Percentiles rank a stretch among this genome's conserved stretches.
phyloP scores from a whole-genome alignment of 2,329 filamentous ascomycete species.

The Penicillium sp. region DNA sequence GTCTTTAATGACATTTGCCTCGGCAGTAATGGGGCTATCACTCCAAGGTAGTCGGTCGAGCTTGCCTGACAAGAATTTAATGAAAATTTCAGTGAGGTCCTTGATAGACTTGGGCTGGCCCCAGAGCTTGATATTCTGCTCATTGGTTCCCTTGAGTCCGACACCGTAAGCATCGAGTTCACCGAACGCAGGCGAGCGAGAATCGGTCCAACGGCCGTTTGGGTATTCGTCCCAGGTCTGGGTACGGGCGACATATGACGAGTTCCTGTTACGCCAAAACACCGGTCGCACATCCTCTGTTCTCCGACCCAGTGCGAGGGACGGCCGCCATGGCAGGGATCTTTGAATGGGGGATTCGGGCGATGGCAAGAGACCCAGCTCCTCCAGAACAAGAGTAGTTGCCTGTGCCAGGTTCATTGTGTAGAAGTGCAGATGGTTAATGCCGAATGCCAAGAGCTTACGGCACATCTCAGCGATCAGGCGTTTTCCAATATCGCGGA shows the following conservation, averaged over 20 bases:
- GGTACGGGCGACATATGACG: slow-evolving; percentile 89
- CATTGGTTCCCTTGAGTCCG: slow-evolving; percentile 87
- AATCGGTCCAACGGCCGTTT: slow-evolving; percentile 97
- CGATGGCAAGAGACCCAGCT: slow-evolving; percentile 75
- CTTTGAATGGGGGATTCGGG: slow-evolving; percentile 74
- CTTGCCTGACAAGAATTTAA: slow-evolving; percentile 75
- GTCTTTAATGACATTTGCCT: slow-evolving; percentile 71
- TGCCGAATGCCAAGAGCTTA: slow-evolving; percentile 73
- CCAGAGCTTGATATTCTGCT: slow-evolving; percentile 93
- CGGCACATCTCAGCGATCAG: slow-evolving; percentile 87
- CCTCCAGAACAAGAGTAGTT: slow-evolving; percentile 88
- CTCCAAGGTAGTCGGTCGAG: slow-evolving; percentile 88
- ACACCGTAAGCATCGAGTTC: slow-evolving; percentile 93
- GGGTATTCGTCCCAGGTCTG: slow-evolving; percentile 99
- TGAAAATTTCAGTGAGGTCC: slow-evolving; percentile 78
- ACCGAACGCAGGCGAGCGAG: slow-evolving; percentile 90
- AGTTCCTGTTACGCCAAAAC: slow-evolving; percentile 97
- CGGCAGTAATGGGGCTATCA: slow-evolving; percentile 75
- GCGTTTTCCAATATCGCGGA: slow-evolving; percentile 80
- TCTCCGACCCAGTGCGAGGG: slow-evolving; percentile 78
- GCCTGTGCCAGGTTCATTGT: slow-evolving; percentile 98
- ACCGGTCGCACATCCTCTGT: slow-evolving; percentile 96
- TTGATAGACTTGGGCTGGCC: slow-evolving; percentile 73
- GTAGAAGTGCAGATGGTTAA: slow-evolving; percentile 92
- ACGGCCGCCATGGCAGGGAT: slow-evolving; percentile 93